Percentiles rank a stretch among this genome's conserved stretches.
Evolutionary conservation across 306 rosid genomes (phyloP).

Genomic region (Lathyrus aphaca): DNA sequence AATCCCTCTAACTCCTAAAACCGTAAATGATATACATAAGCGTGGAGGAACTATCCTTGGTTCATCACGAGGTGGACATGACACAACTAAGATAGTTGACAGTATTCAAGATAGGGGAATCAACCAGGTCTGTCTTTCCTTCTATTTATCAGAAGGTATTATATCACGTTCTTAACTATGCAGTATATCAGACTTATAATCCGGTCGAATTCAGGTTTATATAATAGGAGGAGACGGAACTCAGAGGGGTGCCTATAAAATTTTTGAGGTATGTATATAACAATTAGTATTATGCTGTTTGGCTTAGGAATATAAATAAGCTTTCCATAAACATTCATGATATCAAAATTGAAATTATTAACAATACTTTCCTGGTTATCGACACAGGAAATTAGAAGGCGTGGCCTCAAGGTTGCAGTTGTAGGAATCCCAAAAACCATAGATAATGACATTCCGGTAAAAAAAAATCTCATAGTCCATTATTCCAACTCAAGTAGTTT

Average conservation of each 20-base stretch:
- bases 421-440: conserved; percentile 97
- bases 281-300: not conserved
- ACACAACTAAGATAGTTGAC: conserved; percentile 86
- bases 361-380: conserved; percentile 29
- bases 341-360: conserved; percentile 24
- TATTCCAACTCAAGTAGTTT: conserved; percentile 9
- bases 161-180: not conserved
- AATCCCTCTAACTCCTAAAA: conserved; percentile 67
- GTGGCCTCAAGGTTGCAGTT: conserved; percentile 86
- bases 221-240: conserved; percentile 99
- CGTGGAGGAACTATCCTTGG: conserved; percentile 95
- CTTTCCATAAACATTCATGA: not conserved
- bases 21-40: conserved; percentile 90
- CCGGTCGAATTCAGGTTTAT: conserved; percentile 64
- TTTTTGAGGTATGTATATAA: conserved; percentile 72
- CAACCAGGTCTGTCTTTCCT: conserved; percentile 66
- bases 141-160: conserved; percentile 13
- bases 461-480: too few species aligned
- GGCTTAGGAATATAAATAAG: conserved; percentile 8
- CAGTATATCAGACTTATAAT: conserved; percentile 12
- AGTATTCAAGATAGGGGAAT: conserved; percentile 94
- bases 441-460: conserved; percentile 92
- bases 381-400: conserved; percentile 77
- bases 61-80: conserved; percentile 94
- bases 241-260: conserved; percentile 83